A percentile compares a stretch with the other conserved stretches of the same genome.
Conservation (phyloP, 768 basidiomycete species). For the Floccularia luteovirens region DNA sequence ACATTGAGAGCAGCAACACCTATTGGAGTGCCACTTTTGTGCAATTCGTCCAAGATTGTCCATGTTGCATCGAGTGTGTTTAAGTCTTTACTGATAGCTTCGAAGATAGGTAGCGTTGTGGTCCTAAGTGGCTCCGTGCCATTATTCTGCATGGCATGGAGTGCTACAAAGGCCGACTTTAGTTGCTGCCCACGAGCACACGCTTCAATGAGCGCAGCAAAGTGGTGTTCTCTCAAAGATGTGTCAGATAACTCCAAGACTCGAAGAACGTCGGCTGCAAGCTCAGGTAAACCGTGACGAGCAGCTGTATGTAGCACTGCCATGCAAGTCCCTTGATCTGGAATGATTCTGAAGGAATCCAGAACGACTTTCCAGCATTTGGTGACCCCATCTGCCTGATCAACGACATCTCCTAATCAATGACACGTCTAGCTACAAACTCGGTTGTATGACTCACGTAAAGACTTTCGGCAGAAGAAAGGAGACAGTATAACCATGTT, state of each 20-base stretch:
- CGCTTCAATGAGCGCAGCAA: constrained; percentile 71
- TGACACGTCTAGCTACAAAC: background rate
- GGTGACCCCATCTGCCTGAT: constrained; percentile 59
- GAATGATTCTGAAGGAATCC: constrained; percentile 40
- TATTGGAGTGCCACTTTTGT: constrained; percentile 40
- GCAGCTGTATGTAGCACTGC: constrained; percentile 68
- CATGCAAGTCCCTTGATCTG: constrained; percentile 70
- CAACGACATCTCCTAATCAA: constrained; percentile 6
- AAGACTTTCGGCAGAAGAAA: constrained; percentile 51
- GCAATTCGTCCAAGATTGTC: constrained; percentile 54
- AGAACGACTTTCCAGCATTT: constrained; percentile 57
- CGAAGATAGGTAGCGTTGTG: constrained; percentile 48
- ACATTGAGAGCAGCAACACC: constrained; percentile 58
- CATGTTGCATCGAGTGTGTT: constrained; percentile 60
- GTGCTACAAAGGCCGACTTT: constrained; percentile 52
- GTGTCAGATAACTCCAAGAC: constrained; percentile 41
- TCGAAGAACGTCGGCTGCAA: constrained; percentile 61
- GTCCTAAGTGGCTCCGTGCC: constrained; percentile 39
- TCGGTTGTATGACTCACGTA: constrained; percentile 46
- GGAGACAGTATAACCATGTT: constrained; percentile 63
- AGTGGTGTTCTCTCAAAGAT: constrained; percentile 61
- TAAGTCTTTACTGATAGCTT: constrained; percentile 34
- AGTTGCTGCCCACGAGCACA: constrained; percentile 50
- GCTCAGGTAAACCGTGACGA: constrained; percentile 60
- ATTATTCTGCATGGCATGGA: constrained; percentile 52